A percentile compares a stretch with the other conserved stretches of the same genome.
Evolutionary conservation across 2,329 filamentous ascomycete genomes (phyloP).

Genomic region (Fusarium duplospermum): DNA sequence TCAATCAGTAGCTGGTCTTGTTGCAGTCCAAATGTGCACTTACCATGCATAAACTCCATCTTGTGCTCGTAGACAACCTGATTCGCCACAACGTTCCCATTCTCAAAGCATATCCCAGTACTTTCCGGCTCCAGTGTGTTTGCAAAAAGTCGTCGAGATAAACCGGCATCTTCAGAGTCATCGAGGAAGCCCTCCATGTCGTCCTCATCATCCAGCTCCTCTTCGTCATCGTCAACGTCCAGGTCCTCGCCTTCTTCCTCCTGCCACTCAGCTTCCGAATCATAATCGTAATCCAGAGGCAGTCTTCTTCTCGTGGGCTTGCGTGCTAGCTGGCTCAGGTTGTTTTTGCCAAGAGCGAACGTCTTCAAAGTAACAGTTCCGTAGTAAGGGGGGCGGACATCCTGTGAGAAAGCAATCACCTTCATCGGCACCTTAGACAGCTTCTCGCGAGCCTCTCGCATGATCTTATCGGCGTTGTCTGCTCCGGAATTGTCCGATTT

Average conservation of each 20-base stretch:
- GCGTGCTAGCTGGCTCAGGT: conserved; percentile 63
- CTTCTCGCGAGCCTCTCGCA: conserved; percentile 50
- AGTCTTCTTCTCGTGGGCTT: conserved; percentile 67
- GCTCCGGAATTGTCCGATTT: conserved; percentile 51
- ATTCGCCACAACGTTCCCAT: conserved; percentile 60
- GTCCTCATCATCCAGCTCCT: conserved; percentile 79
- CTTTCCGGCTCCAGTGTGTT: conserved; percentile 80
- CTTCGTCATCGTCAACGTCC: conserved; percentile 74
- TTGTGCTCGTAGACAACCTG: conserved; percentile 69
- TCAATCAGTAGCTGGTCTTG: conserved; percentile 27
- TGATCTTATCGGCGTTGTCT: conserved; percentile 50
- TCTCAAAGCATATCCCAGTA: conserved; percentile 88
- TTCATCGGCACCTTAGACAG: conserved; percentile 72
- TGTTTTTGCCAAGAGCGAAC: conserved; percentile 55
- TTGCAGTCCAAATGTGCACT: conserved; percentile 43
- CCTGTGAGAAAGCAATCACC: conserved; percentile 69
- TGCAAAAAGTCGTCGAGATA: conserved; percentile 67
- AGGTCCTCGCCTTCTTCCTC: conserved; percentile 78
- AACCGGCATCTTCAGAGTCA: conserved; percentile 78
- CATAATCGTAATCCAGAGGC: conserved; percentile 82
- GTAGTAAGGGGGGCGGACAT: conserved; percentile 76
- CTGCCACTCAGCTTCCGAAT: conserved; percentile 89
- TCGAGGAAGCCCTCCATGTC: conserved; percentile 93
- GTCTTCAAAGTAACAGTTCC: conserved; percentile 77
- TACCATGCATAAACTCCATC: conserved; percentile 81